Evolutionary conservation across 2,329 filamentous ascomycete genomes (phyloP), one percentile per base, ranked within the genome.

Genomic region (Cladosporium velox): DNA sequence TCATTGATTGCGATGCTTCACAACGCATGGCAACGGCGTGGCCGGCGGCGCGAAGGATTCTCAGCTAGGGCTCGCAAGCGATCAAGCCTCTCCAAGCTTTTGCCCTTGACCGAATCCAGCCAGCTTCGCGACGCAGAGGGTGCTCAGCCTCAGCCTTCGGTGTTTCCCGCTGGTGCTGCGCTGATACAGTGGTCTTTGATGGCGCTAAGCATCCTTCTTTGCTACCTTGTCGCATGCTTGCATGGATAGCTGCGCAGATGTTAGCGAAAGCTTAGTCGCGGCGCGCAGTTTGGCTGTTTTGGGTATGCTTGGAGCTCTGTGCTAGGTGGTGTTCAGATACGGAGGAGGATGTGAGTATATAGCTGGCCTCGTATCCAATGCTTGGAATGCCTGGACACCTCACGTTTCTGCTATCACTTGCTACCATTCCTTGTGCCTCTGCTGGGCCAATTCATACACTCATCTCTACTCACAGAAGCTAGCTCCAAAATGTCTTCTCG

Each of bases 331-430:
- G 14, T 44, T 41, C 18, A 18, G 41, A 12, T 47, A 47, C 10
- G n/a, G n/a, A 47, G n/a, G 41, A 47, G 41, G n/a, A 47, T 47
- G 15, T 18, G 15, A 55, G 52, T 55, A 55, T 55, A 55, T 55
- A 55, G 52, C 30, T 34, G 28, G 4, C 7, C 28, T 55, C 52
- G 52, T 55, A 34, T 55, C 52, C 52, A 55, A 55, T 55, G 52
- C 52, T 55, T 21, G 15, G 18, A 34, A 21, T 6, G 18, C 52
- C 30, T 34, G 32, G n/a, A 47, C 7, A 21, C 8, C 52, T 55
- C 14, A n/a, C 52, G 32, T 55, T 4, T 34, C 4, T 30, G 24
- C 11, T 30, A 28, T 10, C 12, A 52, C 21, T 32, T 30, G 14
- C 52, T 12, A 34, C 52, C 8, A 21, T 32, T 15, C 21, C 30